A percentile compares a stretch with the other conserved stretches of the same genome.
phyloP scores from a whole-genome alignment of 1,139 yeast species.

The Hyphopichia burtonii region DNA sequence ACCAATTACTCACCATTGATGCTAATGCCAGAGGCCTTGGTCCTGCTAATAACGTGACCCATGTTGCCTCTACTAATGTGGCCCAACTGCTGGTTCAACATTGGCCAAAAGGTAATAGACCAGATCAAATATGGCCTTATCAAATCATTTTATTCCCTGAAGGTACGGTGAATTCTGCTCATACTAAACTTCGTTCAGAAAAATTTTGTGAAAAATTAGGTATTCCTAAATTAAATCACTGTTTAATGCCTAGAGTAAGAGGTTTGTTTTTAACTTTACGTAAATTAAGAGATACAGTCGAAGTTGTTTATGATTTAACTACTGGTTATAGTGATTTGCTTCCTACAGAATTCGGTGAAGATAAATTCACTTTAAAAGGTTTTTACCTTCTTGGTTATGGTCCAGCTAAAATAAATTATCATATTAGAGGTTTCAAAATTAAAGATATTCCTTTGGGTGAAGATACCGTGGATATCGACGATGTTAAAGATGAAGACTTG shows the following conservation, averaged over 20 bases:
- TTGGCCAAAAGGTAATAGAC: slow-evolving; percentile 41
- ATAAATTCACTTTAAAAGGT: slow-evolving; percentile 61
- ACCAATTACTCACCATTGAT: slow-evolving; percentile 54
- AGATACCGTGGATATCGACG: slow-evolving; percentile 43
- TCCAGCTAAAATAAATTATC: slow-evolving; percentile 64
- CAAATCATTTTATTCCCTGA: slow-evolving; percentile 81
- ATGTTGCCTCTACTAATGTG: slow-evolving; percentile 26
- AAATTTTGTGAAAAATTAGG: slow-evolving; percentile 55
- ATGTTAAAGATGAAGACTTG: slow-evolving; percentile 42
- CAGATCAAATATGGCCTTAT: slow-evolving; percentile 43
- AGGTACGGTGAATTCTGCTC: slow-evolving; percentile 81
- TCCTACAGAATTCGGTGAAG: slow-evolving; percentile 72
- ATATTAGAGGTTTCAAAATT: slow-evolving; percentile 58
- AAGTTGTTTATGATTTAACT: slow-evolving; percentile 78
- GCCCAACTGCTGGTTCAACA: slow-evolving; percentile 17
- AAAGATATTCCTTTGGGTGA: slow-evolving; percentile 67
- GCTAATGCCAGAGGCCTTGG: slow-evolving; percentile 54
- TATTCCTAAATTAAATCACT: slow-evolving; percentile 52
- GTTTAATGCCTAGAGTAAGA: slow-evolving; percentile 75
- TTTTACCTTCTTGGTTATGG: slow-evolving; percentile 70
- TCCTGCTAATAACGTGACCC: slow-evolving; percentile 47
- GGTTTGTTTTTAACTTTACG: slow-evolving; percentile 73
- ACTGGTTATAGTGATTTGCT: slow-evolving; percentile 74
- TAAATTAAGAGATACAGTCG: slow-evolving; percentile 57
- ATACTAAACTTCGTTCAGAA: slow-evolving; percentile 59